Base-by-base conservation (phyloP, 1,284 basidiomycete genomes). In the Exobasidium cylindrosporum region DNA sequence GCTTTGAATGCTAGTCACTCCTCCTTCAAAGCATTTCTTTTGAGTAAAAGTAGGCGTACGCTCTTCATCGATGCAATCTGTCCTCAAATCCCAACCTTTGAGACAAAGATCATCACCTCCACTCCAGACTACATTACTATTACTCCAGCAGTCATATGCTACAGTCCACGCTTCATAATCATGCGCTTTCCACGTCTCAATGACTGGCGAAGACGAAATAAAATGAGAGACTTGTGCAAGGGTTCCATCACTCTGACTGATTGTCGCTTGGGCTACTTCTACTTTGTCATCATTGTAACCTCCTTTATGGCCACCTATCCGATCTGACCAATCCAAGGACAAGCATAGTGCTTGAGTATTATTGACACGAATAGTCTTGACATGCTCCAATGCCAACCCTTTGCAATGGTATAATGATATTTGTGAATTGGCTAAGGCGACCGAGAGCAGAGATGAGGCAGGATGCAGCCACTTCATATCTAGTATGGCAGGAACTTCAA, bases 151-250 rank as follows among this genome's bases (percentile, higher is more conserved):
- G 76, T 97, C 87, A 87, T 91, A 98, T 0, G 90, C 88, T 0
- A 88, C 87, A 53, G 92, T 88, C 96, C 96, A 99, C 0, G 95
- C 90, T 78, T 98, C 96, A 73, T 87, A 88, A 64, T 93, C 91
- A 77, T 98, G 96, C 4, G 91, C 95, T 61, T 85, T 82, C 94
- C 95, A 98, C 0, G 63, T 70, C 35, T 40, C 10, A 40, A 40
- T 69, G 11, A 2, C 17, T 11, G 2, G 49, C 11, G 49, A 11
- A n/a, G 31, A 30, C 29, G 54, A 54, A 3, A 53, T 66, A 17
- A 58, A 26, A 45, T 65, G 65, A 58, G 66, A 65, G 32, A 68
- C 67, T 7, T 40, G 35, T 1, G 71, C 74, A 0, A 79, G 63
- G 26, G 66, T 70, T 2, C 77, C 76, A 40, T 78, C 72, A 60